These are phyloP conservation scores for Podospora conica DNA, from an alignment of 495 filamentous ascomycete genomes.

Conservation along the genomic window DNA sequence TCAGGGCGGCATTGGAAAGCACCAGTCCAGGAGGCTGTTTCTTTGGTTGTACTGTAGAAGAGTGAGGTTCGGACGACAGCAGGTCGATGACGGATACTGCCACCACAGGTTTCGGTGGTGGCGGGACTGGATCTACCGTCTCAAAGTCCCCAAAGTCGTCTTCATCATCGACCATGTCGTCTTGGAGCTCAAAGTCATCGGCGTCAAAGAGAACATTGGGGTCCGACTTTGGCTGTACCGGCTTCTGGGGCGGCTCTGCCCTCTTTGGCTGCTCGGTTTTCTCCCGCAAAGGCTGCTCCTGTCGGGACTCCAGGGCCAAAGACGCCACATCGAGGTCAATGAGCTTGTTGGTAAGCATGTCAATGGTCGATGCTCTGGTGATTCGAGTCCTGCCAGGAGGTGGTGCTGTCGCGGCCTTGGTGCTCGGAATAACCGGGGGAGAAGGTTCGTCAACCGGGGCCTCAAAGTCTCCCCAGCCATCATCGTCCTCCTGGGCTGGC, in stretches of 20 bases:
- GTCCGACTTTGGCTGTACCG: conserved; percentile 20
- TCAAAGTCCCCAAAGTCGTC: conserved; percentile 50
- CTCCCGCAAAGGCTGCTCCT: conserved; percentile 18
- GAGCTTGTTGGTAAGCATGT: conserved; percentile 41
- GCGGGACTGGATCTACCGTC: conserved; percentile 20
- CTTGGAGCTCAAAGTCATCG: conserved; percentile 39
- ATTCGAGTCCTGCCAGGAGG: conserved; percentile 20
- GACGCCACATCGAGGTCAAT: conserved; percentile 25
- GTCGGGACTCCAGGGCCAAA: conserved; percentile 14
- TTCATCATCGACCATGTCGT: conserved; percentile 22
- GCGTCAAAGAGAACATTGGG: conserved; percentile 46
- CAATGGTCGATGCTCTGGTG: conserved; percentile 38
- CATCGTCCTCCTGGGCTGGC: conserved; percentile 46
- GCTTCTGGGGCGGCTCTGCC: conserved; percentile 6
- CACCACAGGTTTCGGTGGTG: conserved; percentile 2
- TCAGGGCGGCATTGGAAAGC: conserved; percentile 20
- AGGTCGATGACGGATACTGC: conserved; percentile 15
- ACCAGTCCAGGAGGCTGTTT: conserved; percentile 28
- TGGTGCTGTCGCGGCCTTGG: conserved; percentile 6
- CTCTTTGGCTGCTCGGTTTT: not conserved
- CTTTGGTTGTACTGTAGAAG: conserved; percentile 15
- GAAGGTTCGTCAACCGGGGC: conserved; percentile 26
- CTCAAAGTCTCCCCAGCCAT: conserved; percentile 75
- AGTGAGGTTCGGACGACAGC: conserved; percentile 10
- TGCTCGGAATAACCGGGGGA: not conserved